Base-by-base conservation (phyloP, 768 basidiomycete genomes). In the Trametes cinnabarina region DNA sequence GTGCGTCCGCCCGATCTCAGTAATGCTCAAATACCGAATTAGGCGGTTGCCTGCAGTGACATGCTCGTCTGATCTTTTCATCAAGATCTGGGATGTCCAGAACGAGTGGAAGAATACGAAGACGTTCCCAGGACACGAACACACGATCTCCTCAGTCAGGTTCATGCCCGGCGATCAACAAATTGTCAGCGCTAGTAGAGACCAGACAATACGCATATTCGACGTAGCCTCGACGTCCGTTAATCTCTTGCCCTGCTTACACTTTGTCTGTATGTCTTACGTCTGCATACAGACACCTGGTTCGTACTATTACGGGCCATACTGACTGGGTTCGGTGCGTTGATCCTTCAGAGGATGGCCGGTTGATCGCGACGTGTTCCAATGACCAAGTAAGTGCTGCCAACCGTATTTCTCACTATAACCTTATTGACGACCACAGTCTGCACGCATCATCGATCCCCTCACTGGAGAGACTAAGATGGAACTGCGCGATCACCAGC, bases 1-100 rank as follows among this genome's bases (percentile, higher is more conserved):
- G 82, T 83, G 58, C 2, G 47, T 34, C n/a, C n/a, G n/a, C n/a
- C n/a, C n/a, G n/a, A n/a, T n/a, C n/a, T n/a, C n/a, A n/a, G n/a
- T n/a, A n/a, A n/a, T n/a, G n/a, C n/a, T n/a, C n/a, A n/a, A n/a
- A 12, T 4, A 20, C 44, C 52, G 20, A 44, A 43, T 59, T 82
- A 94, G 92, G 63, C 65, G 30, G 37, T 15, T 83, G n/a, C n/a
- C n/a, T n/a, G n/a, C 14, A 83, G 83, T 83, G n/a, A 80, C 82
- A 0, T 81, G 79, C 62, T 83, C 83, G 1, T 77, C 78, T 20
- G 83, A 84, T 62, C 69, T 84, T 23, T 80, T 81, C 48, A 74
- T 85, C 62, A 83, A 83, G 66, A 59, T 85, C 17, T 85, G 83
- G 83, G 79, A 83, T 64, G 75, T 77, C 6, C 69, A 73, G 44